Evolutionary conservation across 2,329 filamentous ascomycete genomes (phyloP).

Genomic region (Ophiosphaerella herpotricha): DNA sequence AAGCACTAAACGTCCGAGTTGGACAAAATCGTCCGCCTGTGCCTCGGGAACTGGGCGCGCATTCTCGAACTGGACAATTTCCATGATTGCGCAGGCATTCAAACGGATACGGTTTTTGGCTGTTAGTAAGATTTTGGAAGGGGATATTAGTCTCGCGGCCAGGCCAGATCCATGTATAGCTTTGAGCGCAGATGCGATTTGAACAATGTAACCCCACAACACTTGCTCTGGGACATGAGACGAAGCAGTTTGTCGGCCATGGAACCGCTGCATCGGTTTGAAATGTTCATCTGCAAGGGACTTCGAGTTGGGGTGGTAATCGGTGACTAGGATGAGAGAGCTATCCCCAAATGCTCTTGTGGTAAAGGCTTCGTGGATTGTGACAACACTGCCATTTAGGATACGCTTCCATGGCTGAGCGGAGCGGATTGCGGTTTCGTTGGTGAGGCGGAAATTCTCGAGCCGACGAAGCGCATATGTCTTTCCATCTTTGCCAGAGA

Average conservation of each 20-base stretch:
- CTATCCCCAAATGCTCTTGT: constrained; percentile 91
- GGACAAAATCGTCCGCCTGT: constrained; percentile 84
- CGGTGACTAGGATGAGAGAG: constrained; percentile 90
- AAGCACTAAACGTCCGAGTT: constrained; percentile 84
- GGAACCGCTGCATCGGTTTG: constrained; percentile 45
- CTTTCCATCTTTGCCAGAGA: constrained; percentile 83
- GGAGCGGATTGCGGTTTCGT: constrained; percentile 83
- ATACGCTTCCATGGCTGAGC: constrained; percentile 91
- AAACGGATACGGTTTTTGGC: constrained; percentile 88
- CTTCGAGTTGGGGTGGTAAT: constrained; percentile 90
- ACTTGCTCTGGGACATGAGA: constrained; percentile 66
- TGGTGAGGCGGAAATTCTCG: constrained; percentile 86
- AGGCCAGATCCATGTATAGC: constrained; percentile 80
- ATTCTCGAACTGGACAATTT: constrained; percentile 82
- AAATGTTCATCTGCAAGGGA: constrained; percentile 86
- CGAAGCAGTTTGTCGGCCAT: constrained; percentile 41
- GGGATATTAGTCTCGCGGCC: constrained; percentile 82
- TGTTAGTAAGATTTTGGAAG: constrained; percentile 87
- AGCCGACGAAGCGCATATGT: constrained; percentile 86
- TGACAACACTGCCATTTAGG: constrained; percentile 79
- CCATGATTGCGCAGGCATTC: constrained; percentile 84
- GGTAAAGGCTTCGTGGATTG: constrained; percentile 89
- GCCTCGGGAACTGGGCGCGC: constrained; percentile 71
- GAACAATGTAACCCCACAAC: constrained; percentile 90
- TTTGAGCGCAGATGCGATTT: constrained; percentile 86